Conservation (phyloP, 257 asterid genomes). For the Perilla frutescens region DNA sequence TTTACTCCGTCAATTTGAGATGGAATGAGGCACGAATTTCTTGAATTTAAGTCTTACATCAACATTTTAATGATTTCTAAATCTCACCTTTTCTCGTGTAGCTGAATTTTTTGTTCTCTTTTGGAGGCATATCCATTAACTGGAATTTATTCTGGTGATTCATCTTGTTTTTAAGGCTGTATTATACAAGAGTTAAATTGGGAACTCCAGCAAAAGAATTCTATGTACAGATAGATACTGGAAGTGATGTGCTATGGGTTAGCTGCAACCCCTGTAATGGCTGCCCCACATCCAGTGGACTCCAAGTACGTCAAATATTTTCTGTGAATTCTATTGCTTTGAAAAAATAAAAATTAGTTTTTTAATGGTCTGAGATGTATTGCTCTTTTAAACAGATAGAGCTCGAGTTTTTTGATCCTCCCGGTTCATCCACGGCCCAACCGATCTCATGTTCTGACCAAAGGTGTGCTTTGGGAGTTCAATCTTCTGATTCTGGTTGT, state of each 20-base stretch:
- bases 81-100: neutral
- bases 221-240: constrained; percentile 97
- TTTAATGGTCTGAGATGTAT: constrained; percentile 11
- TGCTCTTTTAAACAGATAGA: constrained; percentile 59
- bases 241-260: constrained; percentile 98
- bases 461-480: constrained; percentile 72
- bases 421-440: constrained; percentile 71
- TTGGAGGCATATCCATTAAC: neutral
- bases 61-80: neutral
- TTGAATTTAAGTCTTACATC: constrained; percentile 21
- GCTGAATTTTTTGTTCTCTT: neutral
- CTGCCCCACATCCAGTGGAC: constrained; percentile 94
- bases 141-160: constrained; percentile 29
- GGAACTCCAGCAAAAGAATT: constrained; percentile 94
- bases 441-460: constrained; percentile 76
- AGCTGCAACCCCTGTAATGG: constrained; percentile 83
- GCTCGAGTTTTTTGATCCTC: constrained; percentile 85
- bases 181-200: constrained; percentile 79
- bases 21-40: constrained; percentile 21
- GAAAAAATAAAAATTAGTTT: neutral
- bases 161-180: constrained; percentile 65
- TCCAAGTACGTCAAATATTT: constrained; percentile 59
- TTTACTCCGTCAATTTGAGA: constrained; percentile 22
- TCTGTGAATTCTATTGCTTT: constrained; percentile 1
- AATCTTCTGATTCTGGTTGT: constrained; percentile 77